Percentiles rank a stretch among this genome's conserved stretches.
These are phyloP conservation scores for Trichoderma polysporum DNA, from an alignment of 2,329 filamentous ascomycete genomes.

Conservation along the genomic window DNA sequence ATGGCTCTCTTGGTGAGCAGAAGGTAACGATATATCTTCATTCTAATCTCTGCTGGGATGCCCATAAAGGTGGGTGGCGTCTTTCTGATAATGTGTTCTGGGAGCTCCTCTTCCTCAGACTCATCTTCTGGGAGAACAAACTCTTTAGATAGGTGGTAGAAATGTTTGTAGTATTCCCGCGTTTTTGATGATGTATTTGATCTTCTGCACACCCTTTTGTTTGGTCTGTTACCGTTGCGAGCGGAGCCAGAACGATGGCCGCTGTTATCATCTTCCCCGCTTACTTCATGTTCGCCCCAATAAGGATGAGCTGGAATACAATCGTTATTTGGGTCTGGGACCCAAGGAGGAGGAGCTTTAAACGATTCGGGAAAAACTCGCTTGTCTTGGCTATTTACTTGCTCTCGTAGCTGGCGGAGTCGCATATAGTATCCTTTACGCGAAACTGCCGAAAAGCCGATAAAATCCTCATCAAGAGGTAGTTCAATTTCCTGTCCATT, in stretches of 20 bases:
- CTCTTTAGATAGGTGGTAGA: neutral
- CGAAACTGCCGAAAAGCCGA: neutral
- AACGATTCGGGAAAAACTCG: neutral
- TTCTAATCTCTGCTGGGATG: conserved; percentile 34
- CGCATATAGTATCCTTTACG: neutral
- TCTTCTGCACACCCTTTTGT: neutral
- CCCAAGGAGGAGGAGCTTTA: neutral
- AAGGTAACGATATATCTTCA: conserved; percentile 34
- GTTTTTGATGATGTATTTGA: neutral
- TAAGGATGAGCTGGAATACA: neutral
- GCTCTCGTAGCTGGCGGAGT: neutral
- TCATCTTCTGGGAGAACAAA: neutral
- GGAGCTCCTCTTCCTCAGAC: neutral
- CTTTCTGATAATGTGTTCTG: neutral
- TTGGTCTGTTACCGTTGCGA: neutral
- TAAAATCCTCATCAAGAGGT: neutral
- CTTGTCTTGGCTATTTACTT: neutral
- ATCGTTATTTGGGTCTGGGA: neutral
- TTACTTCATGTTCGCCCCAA: neutral
- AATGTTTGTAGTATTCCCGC: neutral
- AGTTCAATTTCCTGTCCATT: neutral
- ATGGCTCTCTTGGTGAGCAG: conserved; percentile 36
- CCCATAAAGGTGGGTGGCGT: conserved; percentile 17
- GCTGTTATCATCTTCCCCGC: neutral
- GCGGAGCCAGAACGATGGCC: neutral